phyloP scores from a whole-genome alignment of 225 moss, liverwort and hornwort genomes.

The Lunularia cruciata region DNA sequence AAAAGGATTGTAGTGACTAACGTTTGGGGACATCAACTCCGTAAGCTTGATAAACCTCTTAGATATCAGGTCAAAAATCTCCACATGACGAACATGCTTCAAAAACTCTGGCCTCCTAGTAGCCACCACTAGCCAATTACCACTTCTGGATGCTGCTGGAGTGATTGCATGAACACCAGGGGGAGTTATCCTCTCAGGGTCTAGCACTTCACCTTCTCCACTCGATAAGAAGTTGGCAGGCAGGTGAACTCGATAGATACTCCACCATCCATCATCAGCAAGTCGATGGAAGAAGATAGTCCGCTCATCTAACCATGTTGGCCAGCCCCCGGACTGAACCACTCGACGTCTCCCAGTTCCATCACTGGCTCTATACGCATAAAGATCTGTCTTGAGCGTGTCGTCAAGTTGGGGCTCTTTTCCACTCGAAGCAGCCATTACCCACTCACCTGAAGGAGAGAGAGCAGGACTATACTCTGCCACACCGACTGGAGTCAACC shows the following conservation, averaged over 20 bases:
- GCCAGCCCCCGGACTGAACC: constrained; percentile 48
- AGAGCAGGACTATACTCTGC: constrained; percentile 46
- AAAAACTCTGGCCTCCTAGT: constrained; percentile 30
- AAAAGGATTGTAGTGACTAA: constrained; percentile 45
- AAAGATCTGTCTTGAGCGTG: constrained; percentile 34
- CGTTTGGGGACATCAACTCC: constrained; percentile 27
- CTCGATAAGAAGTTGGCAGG: constrained; percentile 18
- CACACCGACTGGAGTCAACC: constrained; percentile 42
- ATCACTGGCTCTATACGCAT: constrained; percentile 33
- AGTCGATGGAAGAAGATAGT: constrained; percentile 47
- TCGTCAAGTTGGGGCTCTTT: background rate
- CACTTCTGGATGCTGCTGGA: constrained; percentile 47
- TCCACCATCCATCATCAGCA: constrained; percentile 62
- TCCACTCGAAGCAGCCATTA: constrained; percentile 35
- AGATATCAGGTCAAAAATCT: constrained; percentile 37
- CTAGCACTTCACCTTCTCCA: constrained; percentile 6
- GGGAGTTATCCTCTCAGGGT: constrained; percentile 43
- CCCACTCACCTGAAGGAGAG: constrained; percentile 56
- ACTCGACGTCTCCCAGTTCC: constrained; percentile 35
- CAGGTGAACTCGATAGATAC: constrained; percentile 35
- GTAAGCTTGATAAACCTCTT: constrained; percentile 40
- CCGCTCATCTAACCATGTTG: constrained; percentile 47
- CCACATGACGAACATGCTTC: constrained; percentile 41
- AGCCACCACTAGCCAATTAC: constrained; percentile 48
- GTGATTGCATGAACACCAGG: constrained; percentile 53